Base-by-base conservation (phyloP, 805 yeast genomes). In the Wickerhamiella vanderwaltii region DNA sequence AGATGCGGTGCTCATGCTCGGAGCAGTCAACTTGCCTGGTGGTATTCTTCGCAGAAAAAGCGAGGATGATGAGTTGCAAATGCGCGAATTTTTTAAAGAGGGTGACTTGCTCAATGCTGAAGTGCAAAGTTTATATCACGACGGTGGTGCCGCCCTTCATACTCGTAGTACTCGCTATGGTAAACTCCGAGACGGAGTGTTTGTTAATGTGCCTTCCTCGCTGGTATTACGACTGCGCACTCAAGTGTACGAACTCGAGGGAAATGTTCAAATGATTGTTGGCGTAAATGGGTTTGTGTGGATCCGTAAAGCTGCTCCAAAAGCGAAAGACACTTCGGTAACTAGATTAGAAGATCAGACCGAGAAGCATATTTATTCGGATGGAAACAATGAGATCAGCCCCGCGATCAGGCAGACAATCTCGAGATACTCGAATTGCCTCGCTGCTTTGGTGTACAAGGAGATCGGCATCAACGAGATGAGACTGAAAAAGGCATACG, bases 271-370 rank as follows among this genome's bases (percentile, higher is more conserved):
- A 51, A 70, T 81, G 36, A 85, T 91, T 37, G 64, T 93, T 32
- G 98, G 99, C 24, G 93, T 88, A 7, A 91, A 93, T 58, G 98
- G 99, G 3, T 88, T 72, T 56, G 72, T 91, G 35, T 91, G 98
- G 98, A 63, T 91, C 39, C 75, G 83, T 54, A 84, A 84, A 56
- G 48, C 54, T 16, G 52, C 60, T 9, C 55, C 58, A 17, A 54
- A 60, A 1, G 50, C 55, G 3, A 46, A 47, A 4, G 41, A 39
- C 18, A 74, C 74, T 6, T 68, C 83, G 2, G 82, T 88, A 40
- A 86, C 95, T 9, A 70, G 94, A 51, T 64, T 91, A 36, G 95
- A 87, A 57, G 91, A 83, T 59, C 95, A 87, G 55, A 67, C 68
- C 42, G 79, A 93, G 22, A 80, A 95, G 1, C 94, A 87, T 57